Evolutionary conservation across 208 protist genomes (phyloP).

Genomic region (Acanthamoeba sp.): DNA sequence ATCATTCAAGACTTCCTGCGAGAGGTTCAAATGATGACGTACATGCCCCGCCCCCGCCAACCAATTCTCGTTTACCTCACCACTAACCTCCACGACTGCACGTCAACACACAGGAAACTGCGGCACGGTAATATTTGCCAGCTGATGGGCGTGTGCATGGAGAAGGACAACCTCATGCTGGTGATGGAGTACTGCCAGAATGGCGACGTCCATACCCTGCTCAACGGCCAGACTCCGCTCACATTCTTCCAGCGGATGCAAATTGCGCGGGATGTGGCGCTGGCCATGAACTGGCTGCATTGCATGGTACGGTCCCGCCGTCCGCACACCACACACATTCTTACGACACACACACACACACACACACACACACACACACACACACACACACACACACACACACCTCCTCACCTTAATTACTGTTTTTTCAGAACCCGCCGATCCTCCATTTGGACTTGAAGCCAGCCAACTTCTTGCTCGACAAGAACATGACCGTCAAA

Average conservation of each 20-base stretch:
- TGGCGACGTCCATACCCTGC: conserved; percentile 59
- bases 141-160: conserved; percentile 68
- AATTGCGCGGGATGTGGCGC: conserved; percentile 45
- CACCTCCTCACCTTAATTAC: too few species aligned
- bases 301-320: conserved; percentile 32
- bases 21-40: conserved; percentile 63
- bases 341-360: too few species aligned
- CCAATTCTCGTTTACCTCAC: neutral
- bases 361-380: too few species aligned
- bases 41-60: neutral
- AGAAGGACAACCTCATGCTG: conserved; percentile 69
- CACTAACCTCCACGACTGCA: too few species aligned
- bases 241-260: conserved; percentile 63
- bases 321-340: too few species aligned
- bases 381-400: too few species aligned
- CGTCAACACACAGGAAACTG: conserved; percentile 38
- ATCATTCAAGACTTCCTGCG: conserved; percentile 61
- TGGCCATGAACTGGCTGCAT: conserved; percentile 65
- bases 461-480: conserved; percentile 58
- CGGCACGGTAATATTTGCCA: conserved; percentile 68
- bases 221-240: conserved; percentile 45
- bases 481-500: conserved; percentile 71
- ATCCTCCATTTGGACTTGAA: conserved; percentile 62
- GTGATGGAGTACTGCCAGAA: conserved; percentile 64
- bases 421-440: conserved; percentile 4